A percentile compares a stretch with the other conserved stretches of the same genome.
Conservation (phyloP, 2,329 filamentous ascomycete genomes). For the Penicillium expansum region DNA sequence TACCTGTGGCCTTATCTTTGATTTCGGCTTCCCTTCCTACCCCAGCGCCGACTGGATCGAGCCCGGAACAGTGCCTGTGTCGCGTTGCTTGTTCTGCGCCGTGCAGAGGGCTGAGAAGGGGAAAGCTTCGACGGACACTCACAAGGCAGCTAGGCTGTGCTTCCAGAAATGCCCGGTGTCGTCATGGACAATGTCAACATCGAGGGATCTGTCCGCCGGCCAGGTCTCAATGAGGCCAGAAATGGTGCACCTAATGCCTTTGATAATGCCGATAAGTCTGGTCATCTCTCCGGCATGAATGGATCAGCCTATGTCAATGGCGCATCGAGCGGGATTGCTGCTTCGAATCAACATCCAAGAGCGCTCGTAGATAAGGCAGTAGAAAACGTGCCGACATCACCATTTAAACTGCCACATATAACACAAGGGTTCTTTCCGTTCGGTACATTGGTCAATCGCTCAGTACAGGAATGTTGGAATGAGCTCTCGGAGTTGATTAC, state of each 20-base stretch:
- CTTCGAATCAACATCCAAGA: constrained; percentile 13
- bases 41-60: constrained; percentile 19
- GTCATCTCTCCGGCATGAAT: constrained; percentile 21
- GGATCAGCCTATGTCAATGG: constrained; percentile 31
- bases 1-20: constrained; percentile 16
- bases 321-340: constrained; percentile 13
- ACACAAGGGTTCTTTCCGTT: constrained; percentile 74
- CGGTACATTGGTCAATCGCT: constrained; percentile 69
- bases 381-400: constrained; percentile 18
- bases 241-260: constrained; percentile 24
- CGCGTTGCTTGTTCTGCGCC: constrained; percentile 25
- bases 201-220: constrained; percentile 27
- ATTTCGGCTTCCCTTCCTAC: constrained; percentile 28
- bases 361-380: background rate
- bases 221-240: constrained; percentile 22
- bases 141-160: constrained; percentile 9
- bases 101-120: constrained; percentile 32
- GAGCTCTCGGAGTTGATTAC: constrained; percentile 68
- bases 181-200: constrained; percentile 40
- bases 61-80: constrained; percentile 15
- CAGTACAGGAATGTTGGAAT: constrained; percentile 81
- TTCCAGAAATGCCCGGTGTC: constrained; percentile 43
- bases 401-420: constrained; percentile 64
- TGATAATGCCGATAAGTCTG: constrained; percentile 16
- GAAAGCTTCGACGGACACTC: constrained; percentile 20